Conservation (phyloP, 2,329 filamentous ascomycete genomes). For the Neonectria faginata region DNA sequence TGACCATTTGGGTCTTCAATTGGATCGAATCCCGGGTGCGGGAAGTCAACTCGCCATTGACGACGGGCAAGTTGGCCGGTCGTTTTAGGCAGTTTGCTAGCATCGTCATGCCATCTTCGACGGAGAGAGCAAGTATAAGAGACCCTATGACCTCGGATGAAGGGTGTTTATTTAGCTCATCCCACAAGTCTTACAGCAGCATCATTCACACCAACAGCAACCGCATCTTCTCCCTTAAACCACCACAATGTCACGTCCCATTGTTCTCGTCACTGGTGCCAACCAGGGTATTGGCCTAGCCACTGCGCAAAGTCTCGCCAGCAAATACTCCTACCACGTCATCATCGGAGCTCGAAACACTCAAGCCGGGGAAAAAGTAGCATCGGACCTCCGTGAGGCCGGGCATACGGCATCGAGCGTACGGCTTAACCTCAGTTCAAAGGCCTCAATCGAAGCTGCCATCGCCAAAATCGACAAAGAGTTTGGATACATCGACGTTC, state of each 20-base stretch:
- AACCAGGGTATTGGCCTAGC: slow-evolving; percentile 32
- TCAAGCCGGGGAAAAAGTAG: slow-evolving; percentile 39
- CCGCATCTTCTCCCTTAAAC: not conserved
- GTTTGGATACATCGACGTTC: slow-evolving; percentile 46
- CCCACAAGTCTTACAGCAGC: not conserved
- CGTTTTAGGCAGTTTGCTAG: not conserved
- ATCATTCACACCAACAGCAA: not conserved
- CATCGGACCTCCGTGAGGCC: slow-evolving; percentile 30
- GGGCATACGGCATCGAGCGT: slow-evolving; percentile 41
- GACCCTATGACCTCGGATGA: not conserved
- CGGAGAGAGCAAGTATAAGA: not conserved
- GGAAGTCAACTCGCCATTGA: not conserved
- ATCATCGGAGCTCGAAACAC: slow-evolving; percentile 46
- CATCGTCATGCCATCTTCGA: too few species aligned
- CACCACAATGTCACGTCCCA: not conserved
- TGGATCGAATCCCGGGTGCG: not conserved
- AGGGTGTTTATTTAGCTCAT: not conserved
- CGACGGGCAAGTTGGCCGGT: not conserved
- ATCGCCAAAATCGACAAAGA: slow-evolving; percentile 31
- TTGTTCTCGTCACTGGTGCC: slow-evolving; percentile 34
- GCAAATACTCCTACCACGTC: slow-evolving; percentile 41
- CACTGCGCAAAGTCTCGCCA: slow-evolving; percentile 35
- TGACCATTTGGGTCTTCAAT: not conserved
- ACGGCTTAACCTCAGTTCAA: slow-evolving; percentile 41
- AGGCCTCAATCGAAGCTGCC: slow-evolving; percentile 40